Conservation (phyloP, 805 yeast genomes). For the Kuraishia cidri region DNA sequence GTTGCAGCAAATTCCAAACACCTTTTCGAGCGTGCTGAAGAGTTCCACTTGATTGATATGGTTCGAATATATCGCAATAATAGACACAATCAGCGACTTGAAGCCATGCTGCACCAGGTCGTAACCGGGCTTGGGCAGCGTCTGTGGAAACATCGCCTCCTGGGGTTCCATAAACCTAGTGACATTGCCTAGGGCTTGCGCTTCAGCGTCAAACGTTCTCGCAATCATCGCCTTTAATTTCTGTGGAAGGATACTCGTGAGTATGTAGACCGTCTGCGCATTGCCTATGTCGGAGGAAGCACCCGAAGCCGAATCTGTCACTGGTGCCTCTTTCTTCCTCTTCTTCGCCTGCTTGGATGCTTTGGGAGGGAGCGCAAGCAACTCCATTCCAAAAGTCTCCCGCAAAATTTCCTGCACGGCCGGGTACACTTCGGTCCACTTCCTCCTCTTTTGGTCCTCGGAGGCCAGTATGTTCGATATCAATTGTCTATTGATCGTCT, state of each 20-base stretch:
- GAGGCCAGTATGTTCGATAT: conserved; percentile 17
- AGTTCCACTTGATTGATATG: conserved; percentile 17
- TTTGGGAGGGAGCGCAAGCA: conserved; percentile 6
- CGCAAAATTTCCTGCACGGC: conserved; percentile 7
- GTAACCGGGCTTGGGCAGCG: conserved; percentile 14
- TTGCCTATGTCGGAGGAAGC: conserved; percentile 1
- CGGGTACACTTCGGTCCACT: conserved; percentile 12
- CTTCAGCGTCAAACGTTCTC: conserved; percentile 6
- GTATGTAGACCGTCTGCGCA: conserved; percentile 14
- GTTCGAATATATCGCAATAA: conserved; percentile 16
- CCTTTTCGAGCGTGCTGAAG: conserved; percentile 10
- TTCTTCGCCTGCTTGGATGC: conserved; percentile 1
- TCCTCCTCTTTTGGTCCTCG: conserved; percentile 6
- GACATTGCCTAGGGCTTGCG: background rate
- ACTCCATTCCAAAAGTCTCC: conserved; percentile 13
- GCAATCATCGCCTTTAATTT: conserved; percentile 13
- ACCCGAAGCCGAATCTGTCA: background rate
- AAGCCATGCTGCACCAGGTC: conserved; percentile 16
- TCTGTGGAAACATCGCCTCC: background rate
- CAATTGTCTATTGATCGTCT: conserved; percentile 13
- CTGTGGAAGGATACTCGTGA: conserved; percentile 12
- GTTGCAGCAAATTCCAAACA: conserved; percentile 12
- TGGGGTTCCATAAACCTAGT: too few species aligned
- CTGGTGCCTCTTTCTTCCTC: background rate
- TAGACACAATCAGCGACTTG: conserved; percentile 13